phyloP scores from a whole-genome alignment of 352 stramenopile species.

The Pythium vanterpoolii region DNA sequence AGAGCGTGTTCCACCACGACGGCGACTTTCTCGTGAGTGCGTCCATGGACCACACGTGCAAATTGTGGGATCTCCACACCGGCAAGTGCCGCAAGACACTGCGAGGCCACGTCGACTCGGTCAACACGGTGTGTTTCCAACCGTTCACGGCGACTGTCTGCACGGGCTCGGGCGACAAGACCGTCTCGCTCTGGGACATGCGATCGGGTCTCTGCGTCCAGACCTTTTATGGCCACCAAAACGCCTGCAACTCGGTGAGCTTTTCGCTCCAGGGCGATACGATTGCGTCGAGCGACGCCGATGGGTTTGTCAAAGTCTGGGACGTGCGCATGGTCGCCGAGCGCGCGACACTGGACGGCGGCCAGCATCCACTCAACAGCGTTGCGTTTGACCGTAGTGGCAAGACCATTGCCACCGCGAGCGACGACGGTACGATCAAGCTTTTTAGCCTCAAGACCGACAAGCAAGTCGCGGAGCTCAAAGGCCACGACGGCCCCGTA shows the following conservation, averaged over 20 bases:
- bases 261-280: constrained; percentile 86
- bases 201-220: constrained; percentile 89
- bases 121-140: constrained; percentile 93
- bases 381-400: constrained; percentile 90
- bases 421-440: constrained; percentile 90
- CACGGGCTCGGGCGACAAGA: constrained; percentile 94
- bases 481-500: constrained; percentile 91
- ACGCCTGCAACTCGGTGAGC: constrained; percentile 90
- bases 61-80: constrained; percentile 91
- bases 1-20: constrained; percentile 90
- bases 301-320: constrained; percentile 94
- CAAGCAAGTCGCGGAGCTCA: constrained; percentile 67
- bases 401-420: constrained; percentile 77
- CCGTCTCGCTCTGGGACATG: constrained; percentile 94
- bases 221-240: constrained; percentile 95
- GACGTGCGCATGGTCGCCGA: constrained; percentile 95
- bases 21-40: constrained; percentile 91
- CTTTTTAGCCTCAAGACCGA: constrained; percentile 83
- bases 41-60: constrained; percentile 94
- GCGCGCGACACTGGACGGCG: constrained; percentile 78
- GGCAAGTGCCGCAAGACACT: constrained; percentile 91
- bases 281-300: constrained; percentile 91
- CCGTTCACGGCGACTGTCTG: constrained; percentile 92
- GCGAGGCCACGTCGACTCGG: constrained; percentile 92
- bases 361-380: constrained; percentile 89